Percentiles rank a stretch among this genome's conserved stretches.
Evolutionary conservation across 306 rosid species (phyloP).

Genomic region (Medicago arabica): DNA sequence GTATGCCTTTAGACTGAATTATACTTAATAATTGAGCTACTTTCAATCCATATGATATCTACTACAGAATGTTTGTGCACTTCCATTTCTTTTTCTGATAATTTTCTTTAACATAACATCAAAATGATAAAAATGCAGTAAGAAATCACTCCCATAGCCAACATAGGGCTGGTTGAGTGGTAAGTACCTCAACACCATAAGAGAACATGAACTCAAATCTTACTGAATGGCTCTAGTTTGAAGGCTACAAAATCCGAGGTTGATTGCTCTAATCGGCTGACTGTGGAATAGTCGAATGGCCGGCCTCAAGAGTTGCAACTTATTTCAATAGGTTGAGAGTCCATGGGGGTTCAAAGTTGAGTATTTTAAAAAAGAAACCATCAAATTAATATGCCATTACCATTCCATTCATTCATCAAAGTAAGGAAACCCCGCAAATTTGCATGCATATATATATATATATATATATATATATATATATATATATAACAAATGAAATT

Average conservation of each 20-base stretch:
- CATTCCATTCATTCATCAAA: no score
- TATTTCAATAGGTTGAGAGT: background rate
- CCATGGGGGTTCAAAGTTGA: no score
- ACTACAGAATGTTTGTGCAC: background rate
- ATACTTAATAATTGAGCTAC: constrained; percentile 1
- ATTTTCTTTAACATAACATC: background rate
- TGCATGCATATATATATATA: no score
- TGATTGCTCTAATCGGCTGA: background rate
- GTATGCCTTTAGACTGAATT: background rate
- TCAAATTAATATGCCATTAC: no score
- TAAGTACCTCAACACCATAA: background rate
- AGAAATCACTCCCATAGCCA: background rate
- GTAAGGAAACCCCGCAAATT: no score
- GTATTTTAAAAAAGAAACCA: no score
- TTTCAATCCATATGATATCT: background rate
- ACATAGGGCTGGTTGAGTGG: background rate
- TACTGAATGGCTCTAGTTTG: background rate
- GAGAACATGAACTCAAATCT: background rate
- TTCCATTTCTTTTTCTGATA: background rate
- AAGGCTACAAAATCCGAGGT: background rate
- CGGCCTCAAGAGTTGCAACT: background rate
- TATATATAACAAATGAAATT: no score
- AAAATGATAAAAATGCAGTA: background rate
- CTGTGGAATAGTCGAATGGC: background rate
- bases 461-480: no score